Evolutionary conservation across 2,329 filamentous ascomycete species (phyloP).

Genomic region (Diaporthe australafricana): DNA sequence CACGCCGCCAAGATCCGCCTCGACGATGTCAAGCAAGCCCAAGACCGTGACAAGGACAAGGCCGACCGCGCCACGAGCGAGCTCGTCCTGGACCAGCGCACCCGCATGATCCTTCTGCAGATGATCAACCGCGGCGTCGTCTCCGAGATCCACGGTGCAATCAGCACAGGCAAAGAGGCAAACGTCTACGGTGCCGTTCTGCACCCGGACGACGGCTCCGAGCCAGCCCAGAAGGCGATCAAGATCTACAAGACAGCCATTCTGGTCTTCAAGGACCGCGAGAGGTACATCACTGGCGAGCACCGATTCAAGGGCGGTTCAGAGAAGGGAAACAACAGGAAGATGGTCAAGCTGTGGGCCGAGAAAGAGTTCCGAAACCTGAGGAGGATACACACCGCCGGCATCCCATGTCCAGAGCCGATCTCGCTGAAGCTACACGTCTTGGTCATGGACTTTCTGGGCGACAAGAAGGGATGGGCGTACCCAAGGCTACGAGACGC

Average conservation of each 20-base stretch:
- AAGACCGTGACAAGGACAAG: conserved; percentile 80
- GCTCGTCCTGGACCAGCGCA: conserved; percentile 93
- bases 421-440: conserved; percentile 93
- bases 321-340: conserved; percentile 93
- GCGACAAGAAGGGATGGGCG: conserved; percentile 86
- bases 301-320: conserved; percentile 91
- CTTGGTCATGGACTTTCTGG: conserved; percentile 93
- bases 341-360: conserved; percentile 99
- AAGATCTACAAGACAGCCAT: conserved; percentile 99
- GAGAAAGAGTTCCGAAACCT: conserved; percentile 98
- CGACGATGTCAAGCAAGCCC: conserved; percentile 69
- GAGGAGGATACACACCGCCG: conserved; percentile 82
- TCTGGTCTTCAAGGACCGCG: conserved; percentile 96
- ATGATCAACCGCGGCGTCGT: conserved; percentile 94
- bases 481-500: conserved; percentile 91
- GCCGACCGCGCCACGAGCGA: conserved; percentile 93
- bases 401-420: conserved; percentile 91
- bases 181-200: conserved; percentile 95
- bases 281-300: conserved; percentile 95
- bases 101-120: conserved; percentile 93
- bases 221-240: conserved; percentile 82
- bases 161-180: conserved; percentile 97
- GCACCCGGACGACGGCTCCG: conserved; percentile 63
- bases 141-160: conserved; percentile 91
- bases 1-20: conserved; percentile 89